phyloP scores from a whole-genome alignment of 495 filamentous ascomycete species.

The Trichocladium uniseriatum region DNA sequence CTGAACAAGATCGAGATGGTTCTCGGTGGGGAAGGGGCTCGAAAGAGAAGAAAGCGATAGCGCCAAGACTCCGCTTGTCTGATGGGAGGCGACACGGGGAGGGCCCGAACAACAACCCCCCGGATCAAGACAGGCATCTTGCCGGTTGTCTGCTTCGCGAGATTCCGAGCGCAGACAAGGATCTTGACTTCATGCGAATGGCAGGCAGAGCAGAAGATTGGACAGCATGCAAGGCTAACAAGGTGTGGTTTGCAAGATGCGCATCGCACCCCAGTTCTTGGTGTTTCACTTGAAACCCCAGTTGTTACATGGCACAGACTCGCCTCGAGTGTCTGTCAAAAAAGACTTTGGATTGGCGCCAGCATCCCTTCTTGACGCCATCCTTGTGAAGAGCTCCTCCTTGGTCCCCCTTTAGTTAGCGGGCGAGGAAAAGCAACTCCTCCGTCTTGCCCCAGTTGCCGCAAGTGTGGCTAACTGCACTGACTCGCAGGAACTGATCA shows the following conservation, averaged over 20 bases:
- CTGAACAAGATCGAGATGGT: not conserved
- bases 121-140: not conserved
- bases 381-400: no score
- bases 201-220: constrained; percentile 15
- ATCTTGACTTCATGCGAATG: constrained; percentile 21
- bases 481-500: no score
- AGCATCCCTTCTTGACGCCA: no score
- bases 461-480: no score
- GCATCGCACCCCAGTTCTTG: constrained; percentile 16
- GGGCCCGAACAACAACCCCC: no score
- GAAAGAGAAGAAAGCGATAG: not conserved
- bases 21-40: constrained; percentile 6
- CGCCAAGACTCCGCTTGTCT: constrained; percentile 9
- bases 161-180: constrained; percentile 25
- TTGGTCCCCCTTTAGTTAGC: no score
- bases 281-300: constrained; percentile 34
- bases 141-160: constrained; percentile 9
- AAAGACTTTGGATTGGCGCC: no score
- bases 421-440: no score
- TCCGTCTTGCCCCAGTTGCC: no score
- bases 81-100: not conserved
- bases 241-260: constrained; percentile 13
- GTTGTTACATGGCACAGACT: constrained; percentile 22
- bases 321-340: no score
- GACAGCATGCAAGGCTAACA: constrained; percentile 26